Conservation (phyloP, 139 green algal genomes). For the Coelastrella sp. region DNA sequence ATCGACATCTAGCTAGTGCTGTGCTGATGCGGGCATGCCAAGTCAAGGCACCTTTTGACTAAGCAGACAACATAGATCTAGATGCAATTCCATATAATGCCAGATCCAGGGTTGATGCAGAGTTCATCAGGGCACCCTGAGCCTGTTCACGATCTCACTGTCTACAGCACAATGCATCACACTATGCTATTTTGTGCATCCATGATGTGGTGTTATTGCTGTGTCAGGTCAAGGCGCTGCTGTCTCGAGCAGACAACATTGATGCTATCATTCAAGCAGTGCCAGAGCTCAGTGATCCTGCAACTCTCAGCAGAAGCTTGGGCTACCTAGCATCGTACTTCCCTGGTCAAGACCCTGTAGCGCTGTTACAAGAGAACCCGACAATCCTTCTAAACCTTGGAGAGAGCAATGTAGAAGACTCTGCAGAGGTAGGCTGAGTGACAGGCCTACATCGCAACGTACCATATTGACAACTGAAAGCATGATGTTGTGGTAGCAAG, state of each 20-base stretch:
- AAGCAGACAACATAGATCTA: too few species aligned
- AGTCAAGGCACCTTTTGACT: too few species aligned
- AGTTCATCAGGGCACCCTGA: too few species aligned
- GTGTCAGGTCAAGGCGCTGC: slow-evolving; percentile 26
- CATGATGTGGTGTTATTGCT: background rate
- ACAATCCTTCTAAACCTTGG: slow-evolving; percentile 43
- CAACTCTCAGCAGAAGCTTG: slow-evolving; percentile 18
- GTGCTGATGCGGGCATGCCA: too few species aligned
- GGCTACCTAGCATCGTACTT: slow-evolving; percentile 24
- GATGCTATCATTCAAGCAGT: slow-evolving; percentile 48
- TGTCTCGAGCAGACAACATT: slow-evolving; percentile 24
- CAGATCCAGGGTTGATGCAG: too few species aligned
- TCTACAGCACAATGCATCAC: background rate
- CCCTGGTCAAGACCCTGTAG: slow-evolving; percentile 30
- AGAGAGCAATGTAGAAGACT: slow-evolving; percentile 48
- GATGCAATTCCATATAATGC: too few species aligned
- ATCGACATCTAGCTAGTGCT: too few species aligned
- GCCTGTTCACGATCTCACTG: too few species aligned
- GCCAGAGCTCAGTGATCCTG: slow-evolving; percentile 44
- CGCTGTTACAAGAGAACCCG: slow-evolving; percentile 51
- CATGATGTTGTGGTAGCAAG: too few species aligned
- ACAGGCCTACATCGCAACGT: too few species aligned
- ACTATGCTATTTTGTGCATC: background rate
- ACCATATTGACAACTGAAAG: too few species aligned
- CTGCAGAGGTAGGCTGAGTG: slow-evolving; percentile 24